Evolutionary conservation across 2,329 filamentous ascomycete genomes (phyloP).

Genomic region (Trichoderma hamatum): DNA sequence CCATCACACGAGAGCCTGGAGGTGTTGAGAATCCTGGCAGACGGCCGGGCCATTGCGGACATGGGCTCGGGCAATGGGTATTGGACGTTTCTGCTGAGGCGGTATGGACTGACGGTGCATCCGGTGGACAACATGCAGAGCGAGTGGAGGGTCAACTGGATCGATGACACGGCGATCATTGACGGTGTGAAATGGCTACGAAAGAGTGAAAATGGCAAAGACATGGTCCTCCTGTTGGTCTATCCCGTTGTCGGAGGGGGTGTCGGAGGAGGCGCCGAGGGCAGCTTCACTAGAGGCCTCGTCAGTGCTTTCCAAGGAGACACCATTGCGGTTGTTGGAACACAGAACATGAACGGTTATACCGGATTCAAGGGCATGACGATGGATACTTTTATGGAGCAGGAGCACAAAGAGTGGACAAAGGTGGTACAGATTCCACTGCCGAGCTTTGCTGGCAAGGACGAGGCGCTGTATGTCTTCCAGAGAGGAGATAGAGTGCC

Average conservation of each 20-base stretch:
- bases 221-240: conserved; percentile 67
- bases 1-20: conserved; percentile 68
- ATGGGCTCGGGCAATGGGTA: conserved; percentile 75
- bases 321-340: conserved; percentile 71
- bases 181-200: conserved; percentile 64
- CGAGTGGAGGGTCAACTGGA: conserved; percentile 70
- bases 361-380: conserved; percentile 67
- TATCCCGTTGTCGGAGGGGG: conserved; percentile 71
- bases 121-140: conserved; percentile 70
- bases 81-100: conserved; percentile 72
- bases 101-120: conserved; percentile 56
- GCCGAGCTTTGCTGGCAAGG: conserved; percentile 76
- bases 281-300: conserved; percentile 65
- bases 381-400: conserved; percentile 68
- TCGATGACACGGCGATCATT: conserved; percentile 64
- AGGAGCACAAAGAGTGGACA: conserved; percentile 59
- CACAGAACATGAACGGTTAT: conserved; percentile 74
- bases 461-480: conserved; percentile 74
- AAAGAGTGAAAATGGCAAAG: conserved; percentile 51
- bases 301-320: conserved; percentile 64
- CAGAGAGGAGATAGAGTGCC: conserved; percentile 50
- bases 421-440: conserved; percentile 66
- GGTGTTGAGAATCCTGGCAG: conserved; percentile 60
- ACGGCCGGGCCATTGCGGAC: conserved; percentile 61
- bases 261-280: conserved; percentile 64